phyloP scores from a whole-genome alignment of 257 asterid species.

The Solanum ahanhuiri region DNA sequence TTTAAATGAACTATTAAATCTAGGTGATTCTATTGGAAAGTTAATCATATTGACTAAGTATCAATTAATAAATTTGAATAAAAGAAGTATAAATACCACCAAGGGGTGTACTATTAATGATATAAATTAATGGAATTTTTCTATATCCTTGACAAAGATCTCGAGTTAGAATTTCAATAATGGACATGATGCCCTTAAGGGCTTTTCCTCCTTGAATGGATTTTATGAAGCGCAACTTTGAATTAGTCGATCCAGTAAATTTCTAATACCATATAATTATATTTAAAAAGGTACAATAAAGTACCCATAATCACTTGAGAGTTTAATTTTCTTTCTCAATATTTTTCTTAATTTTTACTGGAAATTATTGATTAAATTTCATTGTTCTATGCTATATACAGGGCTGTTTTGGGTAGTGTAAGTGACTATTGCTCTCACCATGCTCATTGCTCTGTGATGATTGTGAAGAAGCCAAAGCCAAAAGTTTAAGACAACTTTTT shows the following conservation, averaged over 20 bases:
- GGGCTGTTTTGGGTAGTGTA: conserved; percentile 45
- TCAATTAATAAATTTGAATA: background rate
- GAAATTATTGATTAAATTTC: background rate
- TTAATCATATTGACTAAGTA: background rate
- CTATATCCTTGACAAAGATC: background rate
- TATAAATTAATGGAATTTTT: background rate
- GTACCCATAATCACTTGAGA: background rate
- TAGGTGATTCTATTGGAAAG: background rate
- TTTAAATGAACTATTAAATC: too few relatives aligned
- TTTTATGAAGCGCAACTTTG: background rate
- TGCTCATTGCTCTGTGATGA: conserved; percentile 44
- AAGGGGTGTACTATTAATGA: background rate
- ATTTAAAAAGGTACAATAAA: background rate
- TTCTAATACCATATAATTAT: background rate
- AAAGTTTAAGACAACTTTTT: background rate
- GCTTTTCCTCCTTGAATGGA: background rate
- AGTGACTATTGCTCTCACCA: conserved; percentile 53
- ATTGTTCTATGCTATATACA: background rate
- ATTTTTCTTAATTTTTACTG: background rate
- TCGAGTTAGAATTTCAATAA: background rate
- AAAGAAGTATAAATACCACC: background rate
- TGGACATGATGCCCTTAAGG: background rate
- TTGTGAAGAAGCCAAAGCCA: conserved; percentile 37
- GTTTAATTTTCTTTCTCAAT: background rate
- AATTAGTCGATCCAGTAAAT: background rate